phyloP scores from a whole-genome alignment of 306 rosid genomes.

The Casuarina glauca region DNA sequence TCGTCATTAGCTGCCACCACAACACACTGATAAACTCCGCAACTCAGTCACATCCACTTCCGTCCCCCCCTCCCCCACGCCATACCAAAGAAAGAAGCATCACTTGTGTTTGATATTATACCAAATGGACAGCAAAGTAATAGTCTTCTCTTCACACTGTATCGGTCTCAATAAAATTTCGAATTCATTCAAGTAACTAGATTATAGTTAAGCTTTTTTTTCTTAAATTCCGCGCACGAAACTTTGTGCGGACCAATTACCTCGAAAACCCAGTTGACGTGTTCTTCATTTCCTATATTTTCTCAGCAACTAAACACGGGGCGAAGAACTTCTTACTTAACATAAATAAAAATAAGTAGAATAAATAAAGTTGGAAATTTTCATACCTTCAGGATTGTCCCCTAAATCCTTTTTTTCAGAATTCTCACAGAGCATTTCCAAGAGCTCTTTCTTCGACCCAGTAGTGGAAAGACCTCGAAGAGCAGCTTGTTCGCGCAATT shows the following conservation, averaged over 20 bases:
- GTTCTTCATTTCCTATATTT: neutral
- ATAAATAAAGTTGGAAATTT: neutral
- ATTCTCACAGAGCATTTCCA: constrained; percentile 42
- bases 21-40: neutral
- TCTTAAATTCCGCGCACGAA: neutral
- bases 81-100: neutral
- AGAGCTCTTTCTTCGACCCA: constrained; percentile 48
- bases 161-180: neutral
- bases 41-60: constrained; percentile 7
- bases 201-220: neutral
- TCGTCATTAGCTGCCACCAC: constrained; percentile 39
- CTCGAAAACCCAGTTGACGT: neutral
- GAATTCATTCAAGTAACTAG: neutral
- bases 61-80: neutral
- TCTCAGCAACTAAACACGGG: constrained; percentile 17
- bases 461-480: constrained; percentile 35
- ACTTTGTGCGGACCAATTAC: neutral
- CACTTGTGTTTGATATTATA: neutral
- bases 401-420: constrained; percentile 19
- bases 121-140: neutral
- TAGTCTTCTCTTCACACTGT: neutral
- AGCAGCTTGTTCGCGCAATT: constrained; percentile 44
- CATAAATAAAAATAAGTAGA: neutral
- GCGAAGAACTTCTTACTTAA: neutral
- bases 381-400: constrained; percentile 34